Evolutionary conservation across 306 rosid genomes (phyloP).

Genomic region (Cicer cuneatum): DNA sequence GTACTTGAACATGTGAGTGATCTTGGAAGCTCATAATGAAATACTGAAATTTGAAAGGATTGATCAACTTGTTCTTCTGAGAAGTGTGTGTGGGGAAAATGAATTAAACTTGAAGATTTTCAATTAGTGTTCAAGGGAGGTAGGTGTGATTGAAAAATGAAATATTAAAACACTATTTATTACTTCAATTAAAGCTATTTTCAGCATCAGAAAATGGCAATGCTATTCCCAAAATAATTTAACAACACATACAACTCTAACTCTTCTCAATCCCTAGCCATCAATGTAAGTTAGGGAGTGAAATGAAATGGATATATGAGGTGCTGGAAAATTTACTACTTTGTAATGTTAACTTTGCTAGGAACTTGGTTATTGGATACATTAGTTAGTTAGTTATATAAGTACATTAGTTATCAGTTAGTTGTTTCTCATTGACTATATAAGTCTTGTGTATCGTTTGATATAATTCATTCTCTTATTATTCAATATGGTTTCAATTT

Average conservation of each 20-base stretch:
- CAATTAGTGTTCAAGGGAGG: slow-evolving; percentile 24
- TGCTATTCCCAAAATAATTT: slow-evolving; percentile 18
- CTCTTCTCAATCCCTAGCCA: slow-evolving; percentile 4
- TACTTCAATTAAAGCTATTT: slow-evolving; percentile 23
- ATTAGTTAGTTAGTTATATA: too few species aligned
- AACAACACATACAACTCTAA: background rate
- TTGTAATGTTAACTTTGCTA: slow-evolving; percentile 19
- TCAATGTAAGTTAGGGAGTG: background rate
- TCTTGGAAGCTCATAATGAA: slow-evolving; percentile 17
- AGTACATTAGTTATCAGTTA: too few species aligned
- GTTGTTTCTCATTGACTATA: too few species aligned
- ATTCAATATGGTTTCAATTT: too few species aligned
- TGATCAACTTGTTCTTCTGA: slow-evolving; percentile 14
- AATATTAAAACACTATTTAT: background rate
- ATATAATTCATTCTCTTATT: too few species aligned
- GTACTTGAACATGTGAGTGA: background rate
- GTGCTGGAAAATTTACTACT: slow-evolving; percentile 13
- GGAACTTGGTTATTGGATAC: background rate
- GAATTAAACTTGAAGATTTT: slow-evolving; percentile 30
- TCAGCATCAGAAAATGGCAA: slow-evolving; percentile 18
- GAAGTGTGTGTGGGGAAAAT: background rate
- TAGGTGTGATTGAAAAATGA: slow-evolving; percentile 25
- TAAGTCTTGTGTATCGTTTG: too few species aligned
- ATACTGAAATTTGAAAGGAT: slow-evolving; percentile 38
- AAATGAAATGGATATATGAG: background rate